A percentile compares a stretch with the other conserved stretches of the same genome.
Evolutionary conservation across 805 yeast genomes (phyloP).

Genomic region (Candida ascalaphidarum): DNA sequence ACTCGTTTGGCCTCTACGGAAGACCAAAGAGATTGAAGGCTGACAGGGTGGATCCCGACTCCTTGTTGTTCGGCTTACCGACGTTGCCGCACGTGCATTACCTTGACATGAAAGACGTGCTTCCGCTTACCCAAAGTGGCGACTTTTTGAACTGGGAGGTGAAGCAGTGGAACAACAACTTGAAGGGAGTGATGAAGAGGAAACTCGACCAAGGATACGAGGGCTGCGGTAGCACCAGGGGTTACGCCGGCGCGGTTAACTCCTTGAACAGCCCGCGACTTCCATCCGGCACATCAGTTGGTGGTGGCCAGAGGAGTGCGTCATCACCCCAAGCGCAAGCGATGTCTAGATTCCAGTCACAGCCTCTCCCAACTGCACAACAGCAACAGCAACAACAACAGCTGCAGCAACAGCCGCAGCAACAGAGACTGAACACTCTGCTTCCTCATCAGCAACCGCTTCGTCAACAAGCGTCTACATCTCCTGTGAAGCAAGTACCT

Average conservation of each 20-base stretch:
- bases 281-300: too few relatives aligned
- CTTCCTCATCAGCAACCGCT: too few relatives aligned
- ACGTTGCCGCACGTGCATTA: conserved; percentile 38
- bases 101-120: conserved; percentile 24
- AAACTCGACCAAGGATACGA: conserved; percentile 45
- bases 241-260: conserved; percentile 49
- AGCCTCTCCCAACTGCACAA: too few relatives aligned
- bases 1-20: conserved; percentile 38
- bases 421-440: too few relatives aligned
- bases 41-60: conserved; percentile 30
- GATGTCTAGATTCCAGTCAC: too few relatives aligned
- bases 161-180: conserved; percentile 22
- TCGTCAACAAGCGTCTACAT: too few relatives aligned
- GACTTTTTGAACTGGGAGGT: conserved; percentile 30
- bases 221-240: conserved; percentile 69
- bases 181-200: conserved; percentile 20
- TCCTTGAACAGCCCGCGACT: conserved; percentile 40
- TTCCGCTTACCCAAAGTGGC: conserved; percentile 10
- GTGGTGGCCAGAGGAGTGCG: too few relatives aligned
- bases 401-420: too few relatives aligned
- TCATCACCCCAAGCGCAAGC: too few relatives aligned
- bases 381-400: too few relatives aligned
- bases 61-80: conserved; percentile 36
- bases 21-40: conserved; percentile 36
- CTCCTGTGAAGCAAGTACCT: too few relatives aligned